Base-by-base conservation (phyloP, 306 rosid genomes). In the Mimosa pudica region DNA sequence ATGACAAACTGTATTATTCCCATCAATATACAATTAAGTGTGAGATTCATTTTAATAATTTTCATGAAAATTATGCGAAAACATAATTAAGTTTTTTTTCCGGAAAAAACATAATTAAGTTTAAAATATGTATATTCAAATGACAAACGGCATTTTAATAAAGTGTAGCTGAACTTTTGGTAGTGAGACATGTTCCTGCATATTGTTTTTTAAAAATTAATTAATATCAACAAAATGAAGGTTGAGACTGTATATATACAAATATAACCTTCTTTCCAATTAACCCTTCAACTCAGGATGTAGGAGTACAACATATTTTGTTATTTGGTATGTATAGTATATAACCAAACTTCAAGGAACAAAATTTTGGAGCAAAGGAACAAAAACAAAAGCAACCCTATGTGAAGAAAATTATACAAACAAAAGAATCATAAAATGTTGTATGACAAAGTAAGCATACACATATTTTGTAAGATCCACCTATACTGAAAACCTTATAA, bases 311-410 rank as follows among this genome's bases (percentile, higher is more conserved):
- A 7, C 10, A 47, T 70, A 13, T n/a, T 77, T 57, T 46, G 47
- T 63, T 36, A 73, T 75, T 71, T 71, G 42, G 77, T 35, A 82
- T 52, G 69, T 20, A 67, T 69, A 71, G 69, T 20, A 67, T 69
- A 71, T 32, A 20, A 51, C 17, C 18, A 71, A 51, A 49, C 18
- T 3, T 14, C 0, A 55, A 38, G n/a, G 36, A 73, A 38, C 7
- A 63, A 42, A 60, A 13, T 38, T 38, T 47, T 30, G n/a, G 6
- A 69, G 14, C 38, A 70, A 68, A 68, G 52, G 51, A 16, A 20
- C 51, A 73, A 55, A 55, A 4, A 52, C 20, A 4, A 52, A 18
- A 18, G 24, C 46, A 5, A 10, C 10, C 10, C 64, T 17, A 35
- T 9, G 38, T 60, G 30, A 20, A 24, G n/a, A 54, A 36, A 2